Conservation (phyloP, 192 early-diverging fungal species). For the Umbelopsis sp. region DNA sequence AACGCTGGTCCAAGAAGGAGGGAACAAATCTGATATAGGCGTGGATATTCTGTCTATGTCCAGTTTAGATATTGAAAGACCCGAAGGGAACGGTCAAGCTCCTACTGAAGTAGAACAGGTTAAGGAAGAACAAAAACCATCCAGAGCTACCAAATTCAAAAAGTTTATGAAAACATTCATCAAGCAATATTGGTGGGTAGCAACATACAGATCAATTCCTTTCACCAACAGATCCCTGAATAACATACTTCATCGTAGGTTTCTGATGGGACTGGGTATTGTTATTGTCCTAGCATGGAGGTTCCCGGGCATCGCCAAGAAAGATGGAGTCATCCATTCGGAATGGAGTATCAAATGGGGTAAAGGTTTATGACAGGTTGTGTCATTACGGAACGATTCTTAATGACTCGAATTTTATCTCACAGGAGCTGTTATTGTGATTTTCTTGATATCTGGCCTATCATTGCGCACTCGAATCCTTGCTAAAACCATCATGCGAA, state of each 20-base stretch:
- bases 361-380: conserved; percentile 9
- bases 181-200: background rate
- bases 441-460: conserved; percentile 42
- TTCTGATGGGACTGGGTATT: conserved; percentile 61
- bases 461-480: conserved; percentile 35
- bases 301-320: conserved; percentile 61
- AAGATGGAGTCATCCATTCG: conserved; percentile 46
- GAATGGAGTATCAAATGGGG: conserved; percentile 73
- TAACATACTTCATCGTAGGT: conserved; percentile 37
- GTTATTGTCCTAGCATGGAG: conserved; percentile 65
- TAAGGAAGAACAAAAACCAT: background rate
- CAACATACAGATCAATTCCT: background rate
- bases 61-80: background rate
- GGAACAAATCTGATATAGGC: background rate
- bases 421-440: conserved; percentile 40
- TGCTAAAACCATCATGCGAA: conserved; percentile 33
- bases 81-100: background rate
- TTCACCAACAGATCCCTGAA: background rate
- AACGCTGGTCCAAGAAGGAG: background rate
- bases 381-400: background rate
- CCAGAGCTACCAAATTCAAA: background rate
- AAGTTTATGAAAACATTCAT: background rate
- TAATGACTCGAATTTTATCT: background rate
- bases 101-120: background rate
- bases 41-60: background rate